These are phyloP conservation scores for Colletotrichum tropicale DNA, from an alignment of 2,329 filamentous ascomycete species.

Conservation along the genomic window DNA sequence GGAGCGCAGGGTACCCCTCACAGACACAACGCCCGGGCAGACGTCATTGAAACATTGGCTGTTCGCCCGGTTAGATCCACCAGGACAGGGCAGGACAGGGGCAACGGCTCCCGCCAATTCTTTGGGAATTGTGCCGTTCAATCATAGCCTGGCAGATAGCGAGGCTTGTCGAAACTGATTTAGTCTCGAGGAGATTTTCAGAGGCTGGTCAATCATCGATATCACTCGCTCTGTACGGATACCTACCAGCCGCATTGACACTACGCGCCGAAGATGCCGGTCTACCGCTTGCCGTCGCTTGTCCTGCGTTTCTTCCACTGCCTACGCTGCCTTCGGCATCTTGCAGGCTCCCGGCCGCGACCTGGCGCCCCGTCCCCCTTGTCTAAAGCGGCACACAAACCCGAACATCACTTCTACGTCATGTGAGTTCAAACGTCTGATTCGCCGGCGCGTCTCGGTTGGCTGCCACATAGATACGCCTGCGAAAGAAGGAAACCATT, in stretches of 20 bases:
- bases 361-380: not conserved
- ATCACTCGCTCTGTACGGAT: not conserved
- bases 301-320: not conserved
- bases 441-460: not conserved
- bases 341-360: not conserved
- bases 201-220: not conserved
- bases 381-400: constrained; percentile 8
- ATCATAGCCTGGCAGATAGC: not conserved
- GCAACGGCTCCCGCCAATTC: not conserved
- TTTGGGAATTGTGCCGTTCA: not conserved
- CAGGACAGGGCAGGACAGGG: not conserved
- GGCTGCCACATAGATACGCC: constrained; percentile 5
- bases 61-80: not conserved
- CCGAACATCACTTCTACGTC: constrained; percentile 14
- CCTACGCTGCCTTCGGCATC: not conserved
- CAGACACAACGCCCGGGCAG: not conserved
- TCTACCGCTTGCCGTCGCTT: not conserved
- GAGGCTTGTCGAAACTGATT: not conserved
- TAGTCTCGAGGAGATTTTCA: not conserved
- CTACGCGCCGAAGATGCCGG: constrained; percentile 8
- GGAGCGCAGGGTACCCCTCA: not conserved
- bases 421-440: not conserved
- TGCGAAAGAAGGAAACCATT: not conserved
- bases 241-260: not conserved
- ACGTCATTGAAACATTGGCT: constrained; percentile 15